These are phyloP conservation scores for Colletotrichum liaoningense DNA, from an alignment of 2,329 filamentous ascomycete genomes.

Conservation along the genomic window DNA sequence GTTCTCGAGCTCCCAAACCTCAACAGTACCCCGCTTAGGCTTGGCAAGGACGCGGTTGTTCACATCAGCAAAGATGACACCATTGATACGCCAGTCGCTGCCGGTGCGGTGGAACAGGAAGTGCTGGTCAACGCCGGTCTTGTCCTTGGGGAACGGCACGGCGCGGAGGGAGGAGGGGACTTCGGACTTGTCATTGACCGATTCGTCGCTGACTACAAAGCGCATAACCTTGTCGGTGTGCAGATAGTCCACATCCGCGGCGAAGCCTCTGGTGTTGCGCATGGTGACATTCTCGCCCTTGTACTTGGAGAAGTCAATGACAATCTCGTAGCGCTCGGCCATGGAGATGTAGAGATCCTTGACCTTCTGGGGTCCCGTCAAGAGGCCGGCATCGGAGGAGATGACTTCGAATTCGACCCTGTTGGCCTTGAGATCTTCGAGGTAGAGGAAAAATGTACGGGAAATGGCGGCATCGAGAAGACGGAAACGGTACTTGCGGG, in stretches of 20 bases:
- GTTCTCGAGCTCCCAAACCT: constrained; percentile 58
- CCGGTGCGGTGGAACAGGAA: constrained; percentile 35
- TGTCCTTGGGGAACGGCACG: constrained; percentile 33
- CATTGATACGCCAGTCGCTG: constrained; percentile 55
- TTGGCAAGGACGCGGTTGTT: constrained; percentile 54
- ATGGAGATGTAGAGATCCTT: constrained; percentile 57
- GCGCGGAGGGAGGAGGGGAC: constrained; percentile 39
- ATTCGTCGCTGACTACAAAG: constrained; percentile 52
- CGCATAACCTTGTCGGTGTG: constrained; percentile 57
- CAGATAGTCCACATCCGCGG: constrained; percentile 55
- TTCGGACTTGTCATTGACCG: constrained; percentile 42
- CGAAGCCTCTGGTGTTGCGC: constrained; percentile 50
- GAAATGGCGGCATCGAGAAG: constrained; percentile 57
- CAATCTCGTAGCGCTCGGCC: constrained; percentile 64
- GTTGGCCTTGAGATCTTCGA: constrained; percentile 41
- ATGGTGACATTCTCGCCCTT: constrained; percentile 60
- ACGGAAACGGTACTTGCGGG: constrained; percentile 65
- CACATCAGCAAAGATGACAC: constrained; percentile 52
- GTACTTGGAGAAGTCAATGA: constrained; percentile 63
- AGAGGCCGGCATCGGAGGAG: constrained; percentile 60
- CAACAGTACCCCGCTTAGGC: constrained; percentile 51
- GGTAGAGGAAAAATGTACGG: constrained; percentile 55
- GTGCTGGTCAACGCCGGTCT: constrained; percentile 32
- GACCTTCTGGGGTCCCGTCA: constrained; percentile 53
- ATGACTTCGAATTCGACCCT: constrained; percentile 58